Base-by-base conservation (phyloP, 2,329 filamentous ascomycete species). In the Cercospora zeae-maydis region DNA sequence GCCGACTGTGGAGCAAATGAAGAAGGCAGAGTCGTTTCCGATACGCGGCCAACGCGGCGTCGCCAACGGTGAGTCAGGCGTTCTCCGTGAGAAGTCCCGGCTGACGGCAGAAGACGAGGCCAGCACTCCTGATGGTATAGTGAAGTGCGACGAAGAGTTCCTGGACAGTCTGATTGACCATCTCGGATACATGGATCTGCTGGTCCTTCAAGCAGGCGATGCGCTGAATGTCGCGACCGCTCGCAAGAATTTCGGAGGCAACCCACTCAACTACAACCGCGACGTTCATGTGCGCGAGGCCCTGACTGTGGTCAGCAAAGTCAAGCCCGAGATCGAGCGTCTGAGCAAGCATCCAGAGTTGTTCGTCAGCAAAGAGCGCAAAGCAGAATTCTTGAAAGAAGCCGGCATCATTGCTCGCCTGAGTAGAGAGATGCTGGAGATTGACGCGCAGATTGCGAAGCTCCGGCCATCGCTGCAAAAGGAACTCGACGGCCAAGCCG, bases 101-200 rank as follows among this genome's bases (percentile, higher is more conserved):
- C 59, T 65, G 34, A 65, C 30, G 13, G 19, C 6, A 13, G 10
- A n/a, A 62, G 63, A 62, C 36, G 59, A 65, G 30, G 51, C 31
- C 16, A 51, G 9, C 34, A 39, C 21, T 16, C 11, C 27, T 52
- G 49, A 51, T n/a, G 34, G 57, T 21, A 39, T 42, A 11, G 24
- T 55, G 6, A 55, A 59, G 27, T 62, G 49, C 56, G 59, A 65
- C 11, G 59, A 65, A 36, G 39, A 21, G 4, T 65, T 62, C 24
- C 51, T 65, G 13, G 59, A 60, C 16, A 45, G 33, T 27, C 36
- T 65, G 36, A 54, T 62, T 19, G 16, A 55, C 10, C 49, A 59
- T 13, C 49, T 62, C 24, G 37, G 24, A 21, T 58, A 47, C n/a
- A 24, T 47, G 37, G 55, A 58, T 19, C 39, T 42, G 8, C 36